A percentile compares a stretch with the other conserved stretches of the same genome.
These are phyloP conservation scores for Mucor sp. DNA, from an alignment of 371 early-diverging fungal genomes.

Conservation along the genomic window DNA sequence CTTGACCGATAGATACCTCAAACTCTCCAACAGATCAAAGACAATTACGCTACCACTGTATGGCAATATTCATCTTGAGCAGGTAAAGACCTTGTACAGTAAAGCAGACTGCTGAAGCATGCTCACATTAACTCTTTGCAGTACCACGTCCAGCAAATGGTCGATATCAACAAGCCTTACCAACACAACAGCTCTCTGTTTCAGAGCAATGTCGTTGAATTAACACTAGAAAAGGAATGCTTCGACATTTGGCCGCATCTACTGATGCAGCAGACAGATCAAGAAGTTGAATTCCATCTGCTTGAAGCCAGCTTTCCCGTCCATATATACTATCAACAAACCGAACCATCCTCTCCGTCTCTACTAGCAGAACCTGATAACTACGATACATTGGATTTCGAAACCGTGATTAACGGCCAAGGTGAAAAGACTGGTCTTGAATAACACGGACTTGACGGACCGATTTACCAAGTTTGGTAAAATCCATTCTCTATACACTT, in stretches of 20 bases:
- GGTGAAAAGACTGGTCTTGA: constrained; percentile 29
- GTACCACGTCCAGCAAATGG: constrained; percentile 15
- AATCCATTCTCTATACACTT: background rate
- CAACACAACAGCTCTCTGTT: background rate
- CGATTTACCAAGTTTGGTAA: constrained; percentile 5
- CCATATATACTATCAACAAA: constrained; percentile 1
- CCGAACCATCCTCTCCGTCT: background rate
- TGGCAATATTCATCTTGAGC: background rate
- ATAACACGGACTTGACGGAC: constrained; percentile 23
- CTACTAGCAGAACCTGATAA: background rate
- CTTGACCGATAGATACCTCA: constrained; percentile 5
- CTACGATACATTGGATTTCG: constrained; percentile 23
- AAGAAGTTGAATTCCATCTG: constrained; percentile 3
- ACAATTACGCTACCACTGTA: constrained; percentile 14
- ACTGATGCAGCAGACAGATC: constrained; percentile 16
- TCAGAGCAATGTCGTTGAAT: background rate
- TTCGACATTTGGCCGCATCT: constrained; percentile 16
- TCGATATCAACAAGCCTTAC: background rate
- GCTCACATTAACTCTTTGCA: background rate
- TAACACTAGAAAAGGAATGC: constrained; percentile 18
- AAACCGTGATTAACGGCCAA: constrained; percentile 22
- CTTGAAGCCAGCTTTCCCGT: constrained; percentile 8
- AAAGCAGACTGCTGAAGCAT: too few species aligned
- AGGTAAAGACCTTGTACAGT: too few species aligned
- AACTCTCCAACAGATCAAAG: background rate